A percentile compares a stretch with the other conserved stretches of the same genome.
These are phyloP conservation scores for Galeopsis tetrahit DNA, from an alignment of 257 asterid genomes.

Conservation along the genomic window DNA sequence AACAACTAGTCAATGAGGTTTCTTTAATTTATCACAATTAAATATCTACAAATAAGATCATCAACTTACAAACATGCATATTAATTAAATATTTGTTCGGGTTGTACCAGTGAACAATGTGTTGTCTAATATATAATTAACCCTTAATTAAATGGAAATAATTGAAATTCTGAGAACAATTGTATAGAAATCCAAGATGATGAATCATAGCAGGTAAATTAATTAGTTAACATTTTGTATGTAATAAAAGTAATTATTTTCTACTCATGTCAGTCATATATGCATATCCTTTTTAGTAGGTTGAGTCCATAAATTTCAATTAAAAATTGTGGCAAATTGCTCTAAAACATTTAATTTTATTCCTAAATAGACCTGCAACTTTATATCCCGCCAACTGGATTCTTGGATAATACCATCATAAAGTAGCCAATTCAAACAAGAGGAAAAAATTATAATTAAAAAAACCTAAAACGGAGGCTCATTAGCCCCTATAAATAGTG, in stretches of 20 bases:
- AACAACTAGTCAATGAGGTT: no score
- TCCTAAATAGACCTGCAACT: constrained; percentile 3
- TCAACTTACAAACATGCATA: no score
- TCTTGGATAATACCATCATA: constrained; percentile 28
- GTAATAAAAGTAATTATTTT: constrained; percentile 13
- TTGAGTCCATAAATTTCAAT: constrained; percentile 23
- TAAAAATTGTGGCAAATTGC: no score
- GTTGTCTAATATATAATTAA: no score
- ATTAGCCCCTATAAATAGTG: constrained; percentile 28
- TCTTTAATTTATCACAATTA: no score
- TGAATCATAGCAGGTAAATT: constrained; percentile 8
- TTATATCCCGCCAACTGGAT: constrained; percentile 1
- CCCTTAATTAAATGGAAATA: no score
- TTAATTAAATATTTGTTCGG: no score
- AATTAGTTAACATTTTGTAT: neutral
- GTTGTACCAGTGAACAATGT: no score
- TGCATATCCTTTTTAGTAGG: constrained; percentile 25
- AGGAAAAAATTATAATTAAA: no score
- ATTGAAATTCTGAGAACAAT: constrained; percentile 19
- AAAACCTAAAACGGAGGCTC: constrained; percentile 17
- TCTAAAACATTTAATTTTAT: no score
- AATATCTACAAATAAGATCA: no score
- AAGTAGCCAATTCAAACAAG: constrained; percentile 11
- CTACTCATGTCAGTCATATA: neutral
- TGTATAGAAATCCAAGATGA: constrained; percentile 18